Evolutionary conservation across 1,284 basidiomycete genomes (phyloP).

Genomic region (Fomitopsis palustris): DNA sequence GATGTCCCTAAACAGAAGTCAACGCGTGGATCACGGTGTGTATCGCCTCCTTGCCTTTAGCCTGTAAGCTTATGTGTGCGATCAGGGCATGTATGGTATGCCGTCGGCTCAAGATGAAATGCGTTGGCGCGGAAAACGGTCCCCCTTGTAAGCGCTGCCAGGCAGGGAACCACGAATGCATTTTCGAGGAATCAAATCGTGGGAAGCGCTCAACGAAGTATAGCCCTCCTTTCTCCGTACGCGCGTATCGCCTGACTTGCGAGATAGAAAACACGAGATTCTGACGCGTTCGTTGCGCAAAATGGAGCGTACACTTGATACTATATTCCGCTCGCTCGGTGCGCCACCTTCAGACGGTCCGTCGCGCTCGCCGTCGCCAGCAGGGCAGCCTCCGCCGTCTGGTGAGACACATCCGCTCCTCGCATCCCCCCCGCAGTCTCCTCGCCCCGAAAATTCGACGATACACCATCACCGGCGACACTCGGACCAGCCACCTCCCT

Average conservation of each 20-base stretch:
- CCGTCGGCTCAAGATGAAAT: constrained; percentile 97
- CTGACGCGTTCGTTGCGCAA: constrained; percentile 85
- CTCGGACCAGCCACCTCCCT: constrained; percentile 37
- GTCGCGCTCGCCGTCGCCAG: constrained; percentile 77
- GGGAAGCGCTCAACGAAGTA: constrained; percentile 90
- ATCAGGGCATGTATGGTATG: constrained; percentile 89
- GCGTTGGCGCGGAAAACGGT: constrained; percentile 89
- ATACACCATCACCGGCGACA: constrained; percentile 22
- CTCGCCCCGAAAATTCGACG: constrained; percentile 21
- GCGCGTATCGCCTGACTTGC: constrained; percentile 32
- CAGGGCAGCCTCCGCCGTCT: constrained; percentile 34
- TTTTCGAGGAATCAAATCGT: constrained; percentile 93
- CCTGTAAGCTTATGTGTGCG: background rate
- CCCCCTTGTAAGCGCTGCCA: constrained; percentile 88
- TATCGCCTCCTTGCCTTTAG: constrained; percentile 12
- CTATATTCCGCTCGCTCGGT: constrained; percentile 78
- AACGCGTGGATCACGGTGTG: constrained; percentile 82
- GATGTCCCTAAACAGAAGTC: constrained; percentile 73
- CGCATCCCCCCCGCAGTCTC: constrained; percentile 55
- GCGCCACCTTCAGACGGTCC: constrained; percentile 80
- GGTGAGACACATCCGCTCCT: constrained; percentile 57
- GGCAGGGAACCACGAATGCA: constrained; percentile 83
- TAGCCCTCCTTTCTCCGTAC: background rate
- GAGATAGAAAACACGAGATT: constrained; percentile 79
- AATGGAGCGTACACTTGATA: constrained; percentile 91